Evolutionary conservation across 2,329 filamentous ascomycete genomes (phyloP), one percentile per base, ranked within the genome.

Genomic region (Penicillium sp.): DNA sequence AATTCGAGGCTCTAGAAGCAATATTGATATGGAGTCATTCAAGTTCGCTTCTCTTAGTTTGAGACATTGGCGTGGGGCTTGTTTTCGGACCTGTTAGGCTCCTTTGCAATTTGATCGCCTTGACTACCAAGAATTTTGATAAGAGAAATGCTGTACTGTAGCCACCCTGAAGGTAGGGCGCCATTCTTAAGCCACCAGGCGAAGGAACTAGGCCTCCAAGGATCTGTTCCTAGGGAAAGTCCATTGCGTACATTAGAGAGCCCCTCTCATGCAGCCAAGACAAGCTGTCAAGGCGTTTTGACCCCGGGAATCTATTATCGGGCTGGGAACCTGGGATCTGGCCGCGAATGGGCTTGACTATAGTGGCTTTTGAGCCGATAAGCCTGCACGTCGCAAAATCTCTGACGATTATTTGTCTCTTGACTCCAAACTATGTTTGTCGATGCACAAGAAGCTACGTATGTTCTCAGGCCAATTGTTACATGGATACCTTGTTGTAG

Each of bases 1-100:
- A 50, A 37, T 50, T 55, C 37, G 47, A 48, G 48, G 48, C 48
- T 50, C 43, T 25, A 48, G 47, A 55, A 50, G 45, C 23, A 44
- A 35, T 19, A 10, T 39, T 7, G 16, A 19, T 8, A 39, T 39
- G 35, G 14, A 37, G 16, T 11, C 35, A 39, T 19, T 19, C 1
- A 19, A 19, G 16, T 39, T 4, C 7, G 31, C 7, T 9, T n/a
- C 35, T 39, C 13, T 13, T 14, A 16, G 5, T 33, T 33, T 33
- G 31, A 33, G 31, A 33, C 31, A 33, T 33, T 19, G 35, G 6
- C 16, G 35, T 39, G 39, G 39, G 39, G 39, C 10, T 23, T 23
- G 3, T 23, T 42, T 9, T 42, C 19, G n/a, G 19, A 23, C 35
- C n/a, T 19, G 21, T 10, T 23, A 3, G 39, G 13, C 39, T 19